Percentiles rank a stretch among this genome's conserved stretches.
Evolutionary conservation across 805 yeast genomes (phyloP).

Genomic region (Candida easanensis): DNA sequence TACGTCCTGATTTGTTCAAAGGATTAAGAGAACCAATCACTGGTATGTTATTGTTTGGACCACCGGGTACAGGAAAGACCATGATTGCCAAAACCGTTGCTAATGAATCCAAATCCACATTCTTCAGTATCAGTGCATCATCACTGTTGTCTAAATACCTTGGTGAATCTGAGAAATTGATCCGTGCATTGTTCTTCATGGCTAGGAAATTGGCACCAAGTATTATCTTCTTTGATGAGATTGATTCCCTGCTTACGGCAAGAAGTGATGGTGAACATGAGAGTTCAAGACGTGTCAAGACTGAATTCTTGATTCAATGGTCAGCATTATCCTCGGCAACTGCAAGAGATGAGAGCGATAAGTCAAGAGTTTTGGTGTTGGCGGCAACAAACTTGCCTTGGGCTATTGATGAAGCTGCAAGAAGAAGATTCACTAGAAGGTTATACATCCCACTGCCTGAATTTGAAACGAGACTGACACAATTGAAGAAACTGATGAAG

Average conservation of each 20-base stretch:
- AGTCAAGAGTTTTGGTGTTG: constrained; percentile 69
- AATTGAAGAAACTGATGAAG: constrained; percentile 61
- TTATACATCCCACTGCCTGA: constrained; percentile 96
- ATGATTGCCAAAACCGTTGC: constrained; percentile 98
- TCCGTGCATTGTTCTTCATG: constrained; percentile 79
- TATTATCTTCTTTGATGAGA: constrained; percentile 93
- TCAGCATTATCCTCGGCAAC: constrained; percentile 77
- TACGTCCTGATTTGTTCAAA: constrained; percentile 87
- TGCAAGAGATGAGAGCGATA: constrained; percentile 53
- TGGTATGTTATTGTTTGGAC: constrained; percentile 96
- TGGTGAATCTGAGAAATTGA: constrained; percentile 93
- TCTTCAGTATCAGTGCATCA: constrained; percentile 88
- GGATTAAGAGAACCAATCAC: constrained; percentile 93
- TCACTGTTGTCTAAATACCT: constrained; percentile 82
- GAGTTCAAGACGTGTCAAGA: constrained; percentile 84
- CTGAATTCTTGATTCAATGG: constrained; percentile 94
- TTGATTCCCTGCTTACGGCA: constrained; percentile 83
- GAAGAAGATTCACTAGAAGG: constrained; percentile 87
- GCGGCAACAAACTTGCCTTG: constrained; percentile 97
- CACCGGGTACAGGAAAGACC: constrained; percentile 99
- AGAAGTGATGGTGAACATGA: constrained; percentile 80
- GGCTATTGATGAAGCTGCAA: constrained; percentile 96
- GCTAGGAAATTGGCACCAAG: constrained; percentile 89
- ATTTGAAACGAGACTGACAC: constrained; percentile 71
- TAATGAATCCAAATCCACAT: constrained; percentile 89